phyloP scores from a whole-genome alignment of 306 rosid species.

The Fragaria nilgerrensis region DNA sequence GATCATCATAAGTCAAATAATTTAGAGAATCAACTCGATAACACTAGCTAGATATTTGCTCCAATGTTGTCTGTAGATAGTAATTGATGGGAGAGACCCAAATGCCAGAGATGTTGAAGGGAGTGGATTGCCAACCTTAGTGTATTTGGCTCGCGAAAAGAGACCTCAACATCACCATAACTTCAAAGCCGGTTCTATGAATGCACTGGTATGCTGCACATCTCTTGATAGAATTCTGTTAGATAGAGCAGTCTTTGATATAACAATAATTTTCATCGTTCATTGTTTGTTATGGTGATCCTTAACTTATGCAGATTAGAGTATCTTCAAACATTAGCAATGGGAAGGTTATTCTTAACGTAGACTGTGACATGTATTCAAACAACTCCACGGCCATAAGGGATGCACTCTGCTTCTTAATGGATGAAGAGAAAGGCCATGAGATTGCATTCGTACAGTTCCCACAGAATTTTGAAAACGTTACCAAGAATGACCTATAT shows the following conservation, averaged over 20 bases:
- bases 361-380: constrained; percentile 87
- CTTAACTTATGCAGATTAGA: constrained; percentile 49
- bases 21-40: not conserved
- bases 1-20: not conserved
- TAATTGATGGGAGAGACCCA: constrained; percentile 56
- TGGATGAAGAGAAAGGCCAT: constrained; percentile 73
- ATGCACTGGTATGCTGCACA: constrained; percentile 58
- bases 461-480: constrained; percentile 55
- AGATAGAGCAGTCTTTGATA: not conserved
- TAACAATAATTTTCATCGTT: not conserved
- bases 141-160: constrained; percentile 84
- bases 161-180: constrained; percentile 66
- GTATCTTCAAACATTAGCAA: constrained; percentile 85
- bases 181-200: constrained; percentile 93
- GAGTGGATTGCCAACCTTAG: constrained; percentile 54
- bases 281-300: not conserved
- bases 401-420: constrained; percentile 74
- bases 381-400: constrained; percentile 60
- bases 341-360: constrained; percentile 61
- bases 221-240: not conserved
- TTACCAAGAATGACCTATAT: constrained; percentile 65
- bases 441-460: constrained; percentile 73
- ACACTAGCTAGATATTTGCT: not conserved
- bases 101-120: constrained; percentile 56
- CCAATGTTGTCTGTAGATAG: constrained; percentile 35